Evolutionary conservation across 2,329 filamentous ascomycete species (phyloP).

Genomic region (Ophiostoma sp.): DNA sequence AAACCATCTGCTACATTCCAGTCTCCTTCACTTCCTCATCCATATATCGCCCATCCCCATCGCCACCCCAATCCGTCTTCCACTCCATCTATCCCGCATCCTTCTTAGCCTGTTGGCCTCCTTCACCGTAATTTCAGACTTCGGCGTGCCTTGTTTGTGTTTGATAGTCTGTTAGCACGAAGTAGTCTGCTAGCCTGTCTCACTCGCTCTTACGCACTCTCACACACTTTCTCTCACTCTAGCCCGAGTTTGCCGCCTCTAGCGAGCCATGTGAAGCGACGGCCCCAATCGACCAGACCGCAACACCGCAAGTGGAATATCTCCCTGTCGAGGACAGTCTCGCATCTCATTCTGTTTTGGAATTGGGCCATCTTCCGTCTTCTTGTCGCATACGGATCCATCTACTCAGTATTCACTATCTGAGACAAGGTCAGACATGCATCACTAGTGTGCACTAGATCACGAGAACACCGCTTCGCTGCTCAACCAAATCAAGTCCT

Average conservation of each 20-base stretch:
- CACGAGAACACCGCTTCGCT: background rate
- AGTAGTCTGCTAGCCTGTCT: background rate
- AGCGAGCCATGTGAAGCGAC: background rate
- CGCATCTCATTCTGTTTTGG: no score
- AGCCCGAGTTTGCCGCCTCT: background rate
- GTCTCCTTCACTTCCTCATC: background rate
- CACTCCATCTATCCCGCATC: background rate
- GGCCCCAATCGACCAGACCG: background rate
- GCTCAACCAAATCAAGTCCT: background rate
- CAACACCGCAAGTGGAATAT: background rate
- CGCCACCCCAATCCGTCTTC: background rate
- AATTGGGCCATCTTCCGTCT: no score
- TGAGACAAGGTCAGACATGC: slow-evolving; percentile 2
- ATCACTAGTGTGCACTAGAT: background rate
- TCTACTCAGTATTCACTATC: background rate
- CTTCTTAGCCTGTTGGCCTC: background rate
- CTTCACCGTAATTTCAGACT: slow-evolving; percentile 5
- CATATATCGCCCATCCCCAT: background rate
- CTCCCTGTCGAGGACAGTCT: no score
- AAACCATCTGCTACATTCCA: background rate
- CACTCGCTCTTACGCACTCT: background rate
- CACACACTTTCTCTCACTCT: background rate
- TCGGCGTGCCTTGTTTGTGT: slow-evolving; percentile 2
- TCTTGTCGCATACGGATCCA: no score
- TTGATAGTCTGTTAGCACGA: background rate